Base-by-base conservation (phyloP, 2,329 filamentous ascomycete species). In the Ceratocystiopsis brevicomis region DNA sequence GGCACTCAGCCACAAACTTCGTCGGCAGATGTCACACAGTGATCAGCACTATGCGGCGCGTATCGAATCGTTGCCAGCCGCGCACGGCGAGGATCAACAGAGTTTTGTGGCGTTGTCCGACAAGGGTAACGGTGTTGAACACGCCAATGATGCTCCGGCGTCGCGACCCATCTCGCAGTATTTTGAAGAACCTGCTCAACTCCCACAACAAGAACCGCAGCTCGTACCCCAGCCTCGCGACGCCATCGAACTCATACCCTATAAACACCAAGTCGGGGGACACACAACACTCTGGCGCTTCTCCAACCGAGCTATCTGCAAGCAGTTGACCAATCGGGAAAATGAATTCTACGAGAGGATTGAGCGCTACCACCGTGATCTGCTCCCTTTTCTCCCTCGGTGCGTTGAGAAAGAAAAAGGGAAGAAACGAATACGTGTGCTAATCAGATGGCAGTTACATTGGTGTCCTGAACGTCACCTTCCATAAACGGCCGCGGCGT, bases 301-400 rank as follows among this genome's bases (percentile, higher is more conserved):
- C 57, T 96, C 90, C 16, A 78, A 85, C 51, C 76, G 87, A 53
- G 90, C 90, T 44, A 87, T 98, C 12, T 98, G 90, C 68, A 98
- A 98, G 62, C 86, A 95, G 62, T 72, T 98, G 55, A 98, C 94
- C 60, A 98, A 94, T 58, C 75, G 88, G 54, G 90, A 98, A 58
- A 98, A 98, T 60, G 85, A 94, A 61, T 98, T 98, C 57, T 98
- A 98, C 60, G 90, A 98, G 61, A 90, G 80, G 44, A 84, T 96
- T 53, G 90, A 98, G 64, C 77, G 76, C 54, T 76, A 84, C 51
- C 88, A 98, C 60, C 83, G 86, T 50, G 81, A 94, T 56, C 69
- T 98, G 54, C 65, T 98, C 47, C 76, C 81, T 37, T 98, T 96
- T 57, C 68, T 98, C 50, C 90, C 90, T 50, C 85, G 87, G 78